Conservation (phyloP, 352 stramenopile genomes). For the Pythium apleroticum region DNA sequence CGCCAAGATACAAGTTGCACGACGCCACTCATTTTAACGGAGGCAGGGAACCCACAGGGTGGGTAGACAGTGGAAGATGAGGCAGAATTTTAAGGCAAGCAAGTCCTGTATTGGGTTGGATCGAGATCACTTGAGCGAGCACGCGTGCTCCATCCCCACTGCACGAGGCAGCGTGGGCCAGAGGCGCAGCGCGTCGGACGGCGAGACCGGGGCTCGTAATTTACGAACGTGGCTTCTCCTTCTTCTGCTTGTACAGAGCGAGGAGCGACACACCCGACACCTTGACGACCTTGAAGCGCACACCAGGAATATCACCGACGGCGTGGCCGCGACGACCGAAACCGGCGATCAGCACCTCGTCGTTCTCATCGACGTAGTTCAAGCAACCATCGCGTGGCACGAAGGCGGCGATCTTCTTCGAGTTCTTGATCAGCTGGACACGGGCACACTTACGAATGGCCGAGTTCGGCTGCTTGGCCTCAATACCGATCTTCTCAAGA, state of each 20-base stretch:
- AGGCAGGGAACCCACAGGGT: background rate
- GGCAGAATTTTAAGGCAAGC: constrained; percentile 22
- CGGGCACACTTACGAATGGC: constrained; percentile 99
- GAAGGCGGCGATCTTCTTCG: constrained; percentile 99
- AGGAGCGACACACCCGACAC: constrained; percentile 98
- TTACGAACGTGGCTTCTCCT: constrained; percentile 99
- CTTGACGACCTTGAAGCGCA: constrained; percentile 99
- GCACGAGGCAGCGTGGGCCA: background rate
- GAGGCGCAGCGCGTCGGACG: background rate
- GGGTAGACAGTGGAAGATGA: background rate
- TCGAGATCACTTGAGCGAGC: constrained; percentile 30
- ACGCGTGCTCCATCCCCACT: background rate
- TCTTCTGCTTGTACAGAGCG: constrained; percentile 99
- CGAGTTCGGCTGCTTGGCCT: constrained; percentile 99
- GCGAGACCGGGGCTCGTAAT: constrained; percentile 33
- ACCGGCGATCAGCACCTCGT: constrained; percentile 99
- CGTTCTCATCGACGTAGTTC: constrained; percentile 99
- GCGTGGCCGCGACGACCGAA: constrained; percentile 99
- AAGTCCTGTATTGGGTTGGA: constrained; percentile 35
- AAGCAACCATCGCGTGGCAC: constrained; percentile 99
- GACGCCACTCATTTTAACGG: background rate
- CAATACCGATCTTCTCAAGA: constrained; percentile 99
- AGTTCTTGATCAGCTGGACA: constrained; percentile 99
- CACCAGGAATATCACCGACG: constrained; percentile 99
- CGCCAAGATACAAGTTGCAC: too few species aligned